Evolutionary conservation across 352 stramenopile species (phyloP), one percentile per base, ranked within the genome.

Genomic region (Phytophthora fragariae): DNA sequence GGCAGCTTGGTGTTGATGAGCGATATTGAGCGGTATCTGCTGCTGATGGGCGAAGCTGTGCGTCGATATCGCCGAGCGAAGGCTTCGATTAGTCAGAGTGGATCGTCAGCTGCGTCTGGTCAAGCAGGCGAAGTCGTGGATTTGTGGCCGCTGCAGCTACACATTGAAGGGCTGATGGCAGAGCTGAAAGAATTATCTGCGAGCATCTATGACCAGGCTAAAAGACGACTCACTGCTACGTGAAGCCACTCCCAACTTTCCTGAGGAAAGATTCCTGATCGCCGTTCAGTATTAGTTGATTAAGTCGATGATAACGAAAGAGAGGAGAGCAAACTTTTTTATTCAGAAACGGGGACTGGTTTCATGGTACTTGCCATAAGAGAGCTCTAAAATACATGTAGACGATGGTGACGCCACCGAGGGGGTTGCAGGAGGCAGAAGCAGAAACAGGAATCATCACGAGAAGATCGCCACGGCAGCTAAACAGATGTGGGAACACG

Each of bases 401-500:
- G 27, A 7, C 27, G 27, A 31, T 31, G 2, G 27, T 31, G 27
- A 31, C 27, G 27, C 27, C 27, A 31, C 27, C 27, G 27, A 31
- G 2, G 27, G 27, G 27, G 27, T 31, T 31, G 27, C 27, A 31
- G 27, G 27, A 7, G 27, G 27, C 27, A 7, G 27, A 31, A 31
- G 27, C 27, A 31, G 27, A 31, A 31, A 31, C 27, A 31, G 4
- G 27, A 31, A 31, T 31, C 27, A 31, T 5, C 27, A 31, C 27
- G 27, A 31, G 27, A 31, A 31, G 27, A 31, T 31, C 24, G 24
- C 24, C 2, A 27, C 24, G 24, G 24, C 24, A 27, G 24, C 24
- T 27, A 27, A 31, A 31, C 33, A 63, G 17, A 15, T 63, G 39
- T 27, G 39, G 57, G 8, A 63, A 63, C 57, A 55, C 57, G 39